Evolutionary conservation across 805 yeast genomes (phyloP), one percentile per base, ranked within the genome.

Genomic region (Wickerhamiella brachini): DNA sequence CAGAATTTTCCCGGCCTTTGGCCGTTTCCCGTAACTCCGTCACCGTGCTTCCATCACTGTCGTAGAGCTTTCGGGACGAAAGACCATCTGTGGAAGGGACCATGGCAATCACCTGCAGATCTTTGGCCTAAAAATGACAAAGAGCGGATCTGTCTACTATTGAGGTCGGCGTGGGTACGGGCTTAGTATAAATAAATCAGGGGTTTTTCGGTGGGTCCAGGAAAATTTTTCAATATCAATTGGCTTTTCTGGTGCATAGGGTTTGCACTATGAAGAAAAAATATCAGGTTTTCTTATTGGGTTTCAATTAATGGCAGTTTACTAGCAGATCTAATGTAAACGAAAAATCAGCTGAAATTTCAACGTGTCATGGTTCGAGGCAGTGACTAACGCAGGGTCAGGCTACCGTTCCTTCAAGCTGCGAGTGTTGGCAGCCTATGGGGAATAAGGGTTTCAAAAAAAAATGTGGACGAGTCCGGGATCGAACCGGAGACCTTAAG

Each of bases 401-500:
- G 26, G 26, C 26, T 24, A 24, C 8, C 26, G 26, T 8, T 24
- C 8, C 26, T 24, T 24, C 26, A 5, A 15, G n/a, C n/a, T 9
- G 38, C 38, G 10, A 26, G 12, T 8, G 34, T 7, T 26, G n/a
- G n/a, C n/a, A n/a, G n/a, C n/a, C n/a, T n/a, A n/a, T n/a, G n/a
- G n/a, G n/a, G n/a, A n/a, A n/a, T n/a, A n/a, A n/a, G n/a, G n/a
- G n/a, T n/a, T n/a, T 34, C n/a, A 13, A 45, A 45, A 51, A 54
- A 54, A 45, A 41, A 18, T 31, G 12, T 54, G 56, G 56, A 54
- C 54, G 49, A 47, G 53, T 52, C 51, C 49, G 56, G 56, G 54
- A 54, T 54, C 50, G 56, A 54, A 54, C 56, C 56, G 49, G 51
- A 52, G 56, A 54, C 56, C 54, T 53, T 53, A 50, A 49, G 56